These are phyloP conservation scores for Salix purpurea DNA, from an alignment of 345 rosid species.

Conservation along the genomic window DNA sequence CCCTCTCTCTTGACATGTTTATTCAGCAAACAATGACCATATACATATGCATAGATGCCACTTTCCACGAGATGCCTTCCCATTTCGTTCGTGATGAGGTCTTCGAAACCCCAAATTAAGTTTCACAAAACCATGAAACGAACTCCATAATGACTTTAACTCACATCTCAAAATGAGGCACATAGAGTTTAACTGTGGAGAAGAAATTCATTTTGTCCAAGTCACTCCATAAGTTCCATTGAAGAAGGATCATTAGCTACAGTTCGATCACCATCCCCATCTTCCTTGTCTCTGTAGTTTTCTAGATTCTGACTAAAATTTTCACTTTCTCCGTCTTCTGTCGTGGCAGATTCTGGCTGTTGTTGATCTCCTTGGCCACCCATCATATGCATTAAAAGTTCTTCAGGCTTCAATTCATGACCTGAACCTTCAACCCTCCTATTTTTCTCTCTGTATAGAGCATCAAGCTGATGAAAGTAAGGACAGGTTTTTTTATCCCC, in stretches of 20 bases:
- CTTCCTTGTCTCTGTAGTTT: conserved; percentile 23
- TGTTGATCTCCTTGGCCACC: conserved; percentile 31
- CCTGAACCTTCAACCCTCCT: conserved; percentile 27
- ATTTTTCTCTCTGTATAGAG: conserved; percentile 51
- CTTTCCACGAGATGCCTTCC: conserved; percentile 9
- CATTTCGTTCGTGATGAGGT: not conserved
- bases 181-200: conserved; percentile 8
- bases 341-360: conserved; percentile 26
- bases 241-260: conserved; percentile 35
- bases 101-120: conserved; percentile 9
- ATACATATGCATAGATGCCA: conserved; percentile 15
- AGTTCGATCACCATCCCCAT: conserved; percentile 23
- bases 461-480: conserved; percentile 47
- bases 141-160: conserved; percentile 7
- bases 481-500: conserved; percentile 30
- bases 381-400: conserved; percentile 52
- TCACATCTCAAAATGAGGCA: conserved; percentile 14
- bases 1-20: conserved; percentile 7
- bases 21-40: conserved; percentile 32
- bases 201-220: conserved; percentile 1
- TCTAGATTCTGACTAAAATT: conserved; percentile 30
- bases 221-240: conserved; percentile 28
- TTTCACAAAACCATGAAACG: conserved; percentile 7
- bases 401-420: conserved; percentile 42
- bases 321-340: conserved; percentile 32